Percentiles rank a stretch among this genome's conserved stretches.
phyloP scores from a whole-genome alignment of 1,284 basidiomycete genomes.

The Cryptococcus wingfieldii region DNA sequence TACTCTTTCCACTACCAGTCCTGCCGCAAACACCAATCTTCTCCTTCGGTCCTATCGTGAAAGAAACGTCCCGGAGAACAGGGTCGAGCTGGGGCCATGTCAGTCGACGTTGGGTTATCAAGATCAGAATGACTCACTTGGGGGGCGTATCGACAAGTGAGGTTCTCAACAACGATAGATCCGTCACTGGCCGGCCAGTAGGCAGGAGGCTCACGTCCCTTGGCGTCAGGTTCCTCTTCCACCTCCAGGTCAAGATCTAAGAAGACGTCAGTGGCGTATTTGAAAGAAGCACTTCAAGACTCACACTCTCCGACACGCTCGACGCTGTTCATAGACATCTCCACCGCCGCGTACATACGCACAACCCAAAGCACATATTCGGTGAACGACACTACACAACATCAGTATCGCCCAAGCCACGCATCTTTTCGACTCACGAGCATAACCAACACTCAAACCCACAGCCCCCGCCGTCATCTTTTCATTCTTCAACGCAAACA shows the following conservation, averaged over 20 bases:
- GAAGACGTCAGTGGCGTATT: neutral
- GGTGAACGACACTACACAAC: constrained; percentile 45
- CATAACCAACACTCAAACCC: constrained; percentile 42
- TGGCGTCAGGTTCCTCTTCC: constrained; percentile 49
- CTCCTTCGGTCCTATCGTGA: constrained; percentile 51
- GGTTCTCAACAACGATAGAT: constrained; percentile 48
- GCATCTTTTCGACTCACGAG: constrained; percentile 23
- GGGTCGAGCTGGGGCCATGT: constrained; percentile 44
- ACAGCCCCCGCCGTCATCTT: constrained; percentile 47
- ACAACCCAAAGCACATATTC: constrained; percentile 52
- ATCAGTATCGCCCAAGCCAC: neutral
- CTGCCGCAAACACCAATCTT: constrained; percentile 56
- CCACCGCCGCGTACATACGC: constrained; percentile 50
- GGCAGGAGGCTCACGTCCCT: constrained; percentile 51
- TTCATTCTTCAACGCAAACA: constrained; percentile 47
- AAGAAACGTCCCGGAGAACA: constrained; percentile 52
- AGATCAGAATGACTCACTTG: constrained; percentile 19
- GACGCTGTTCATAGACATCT: constrained; percentile 50
- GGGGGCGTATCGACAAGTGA: constrained; percentile 52
- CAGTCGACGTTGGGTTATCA: neutral
- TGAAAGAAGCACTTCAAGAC: constrained; percentile 5
- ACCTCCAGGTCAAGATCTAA: constrained; percentile 48
- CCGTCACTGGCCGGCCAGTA: constrained; percentile 52
- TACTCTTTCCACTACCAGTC: constrained; percentile 50
- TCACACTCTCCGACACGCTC: constrained; percentile 54